Evolutionary conservation across 148 eudicot genomes (phyloP).

Genomic region (Dysphania ambrosioides): DNA sequence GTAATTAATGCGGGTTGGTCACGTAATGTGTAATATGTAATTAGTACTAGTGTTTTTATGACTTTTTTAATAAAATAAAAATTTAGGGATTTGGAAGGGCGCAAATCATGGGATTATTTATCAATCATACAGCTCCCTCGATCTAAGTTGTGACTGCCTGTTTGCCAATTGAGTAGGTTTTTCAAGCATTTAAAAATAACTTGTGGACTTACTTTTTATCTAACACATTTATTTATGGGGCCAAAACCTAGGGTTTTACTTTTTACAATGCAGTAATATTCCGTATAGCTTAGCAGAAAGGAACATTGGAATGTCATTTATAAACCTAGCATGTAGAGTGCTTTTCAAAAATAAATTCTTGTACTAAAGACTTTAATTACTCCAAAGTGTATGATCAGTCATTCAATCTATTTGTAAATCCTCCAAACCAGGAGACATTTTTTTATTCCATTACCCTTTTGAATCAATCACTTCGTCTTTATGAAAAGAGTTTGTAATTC

Average conservation of each 20-base stretch:
- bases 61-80: background rate
- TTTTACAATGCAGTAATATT: background rate
- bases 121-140: background rate
- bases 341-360: background rate
- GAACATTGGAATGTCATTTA: background rate
- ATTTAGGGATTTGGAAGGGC: background rate
- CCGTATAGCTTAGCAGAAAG: background rate
- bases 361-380: background rate
- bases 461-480: no score
- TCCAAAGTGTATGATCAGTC: no score
- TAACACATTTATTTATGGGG: background rate
- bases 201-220: background rate
- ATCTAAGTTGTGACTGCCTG: constrained; percentile 2
- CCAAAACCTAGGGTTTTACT: background rate
- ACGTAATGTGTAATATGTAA: constrained; percentile 3
- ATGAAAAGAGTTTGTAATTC: no score
- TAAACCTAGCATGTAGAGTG: background rate
- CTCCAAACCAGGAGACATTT: no score
- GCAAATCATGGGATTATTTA: constrained; percentile 3
- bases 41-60: background rate
- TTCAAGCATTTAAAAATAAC: background rate
- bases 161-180: background rate
- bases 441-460: no score
- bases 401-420: no score
- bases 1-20: constrained; percentile 31